phyloP scores from a whole-genome alignment of 2,329 filamentous ascomycete genomes.

The Fusarium mangiferae region DNA sequence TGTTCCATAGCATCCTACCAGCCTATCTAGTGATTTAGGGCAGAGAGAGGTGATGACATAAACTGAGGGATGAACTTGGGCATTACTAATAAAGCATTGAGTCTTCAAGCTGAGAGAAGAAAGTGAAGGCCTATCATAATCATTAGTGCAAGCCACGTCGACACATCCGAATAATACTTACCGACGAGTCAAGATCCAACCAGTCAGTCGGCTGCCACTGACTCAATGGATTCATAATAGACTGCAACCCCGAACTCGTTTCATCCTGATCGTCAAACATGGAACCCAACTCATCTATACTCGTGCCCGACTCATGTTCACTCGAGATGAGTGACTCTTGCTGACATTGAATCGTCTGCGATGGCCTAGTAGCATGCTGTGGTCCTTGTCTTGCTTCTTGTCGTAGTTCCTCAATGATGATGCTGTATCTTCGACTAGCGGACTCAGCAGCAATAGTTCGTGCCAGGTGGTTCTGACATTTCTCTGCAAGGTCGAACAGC shows the following conservation, averaged over 20 bases:
- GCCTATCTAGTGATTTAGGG: no score
- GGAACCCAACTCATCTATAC: not conserved
- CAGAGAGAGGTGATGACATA: rapidly evolving
- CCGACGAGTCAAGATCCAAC: conserved; percentile 20
- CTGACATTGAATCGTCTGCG: not conserved
- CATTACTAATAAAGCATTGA: not conserved
- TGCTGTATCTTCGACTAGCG: conserved; percentile 17
- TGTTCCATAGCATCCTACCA: no score
- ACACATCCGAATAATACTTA: not conserved
- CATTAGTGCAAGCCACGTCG: rapidly evolving
- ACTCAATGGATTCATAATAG: conserved; percentile 1
- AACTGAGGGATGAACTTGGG: rapidly evolving
- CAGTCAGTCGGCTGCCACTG: conserved; percentile 27
- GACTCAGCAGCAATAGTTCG: conserved; percentile 16
- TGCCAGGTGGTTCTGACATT: conserved; percentile 21
- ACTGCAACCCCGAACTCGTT: not conserved
- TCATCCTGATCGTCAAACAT: conserved; percentile 8
- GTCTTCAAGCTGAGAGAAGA: conserved; percentile 19
- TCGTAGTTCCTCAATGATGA: conserved; percentile 25
- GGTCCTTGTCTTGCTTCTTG: conserved; percentile 9
- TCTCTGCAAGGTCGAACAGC: conserved; percentile 39
- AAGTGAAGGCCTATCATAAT: not conserved
- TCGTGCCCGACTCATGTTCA: conserved; percentile 4
- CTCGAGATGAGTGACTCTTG: not conserved
- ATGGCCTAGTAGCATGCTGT: conserved; percentile 3